Conservation (phyloP, 2,329 filamentous ascomycete genomes). For the Aspergillus bombycis region DNA sequence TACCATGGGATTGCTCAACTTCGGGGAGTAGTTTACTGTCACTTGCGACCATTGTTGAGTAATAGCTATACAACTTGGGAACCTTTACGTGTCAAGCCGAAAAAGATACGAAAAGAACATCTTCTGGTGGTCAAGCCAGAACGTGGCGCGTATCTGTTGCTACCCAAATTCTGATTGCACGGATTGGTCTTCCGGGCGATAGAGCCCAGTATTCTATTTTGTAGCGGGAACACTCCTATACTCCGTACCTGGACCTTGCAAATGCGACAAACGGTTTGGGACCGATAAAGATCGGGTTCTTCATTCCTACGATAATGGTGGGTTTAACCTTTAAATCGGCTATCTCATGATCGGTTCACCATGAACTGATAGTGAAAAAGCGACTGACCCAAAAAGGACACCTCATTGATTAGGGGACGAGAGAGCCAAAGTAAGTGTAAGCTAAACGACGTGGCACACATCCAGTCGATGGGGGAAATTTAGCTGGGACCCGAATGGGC, state of each 20-base stretch:
- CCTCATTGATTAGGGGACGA: constrained; percentile 1
- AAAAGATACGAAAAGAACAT: neutral
- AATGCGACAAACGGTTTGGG: neutral
- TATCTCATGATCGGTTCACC: neutral
- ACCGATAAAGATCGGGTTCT: neutral
- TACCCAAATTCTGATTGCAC: neutral
- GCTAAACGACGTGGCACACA: constrained; percentile 1
- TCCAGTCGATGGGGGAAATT: constrained; percentile 1
- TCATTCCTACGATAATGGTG: neutral
- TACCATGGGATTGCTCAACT: constrained; percentile 1
- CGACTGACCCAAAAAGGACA: neutral
- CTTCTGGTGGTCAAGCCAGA: neutral
- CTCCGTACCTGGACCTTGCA: neutral
- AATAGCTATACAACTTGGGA: neutral
- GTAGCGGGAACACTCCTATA: neutral
- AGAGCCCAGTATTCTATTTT: neutral
- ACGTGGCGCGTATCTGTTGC: neutral
- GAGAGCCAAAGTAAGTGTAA: neutral
- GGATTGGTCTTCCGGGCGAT: neutral
- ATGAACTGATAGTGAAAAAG: neutral
- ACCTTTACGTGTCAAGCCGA: neutral
- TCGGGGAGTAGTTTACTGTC: neutral
- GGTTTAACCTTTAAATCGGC: neutral
- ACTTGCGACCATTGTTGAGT: neutral
- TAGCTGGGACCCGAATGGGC: constrained; percentile 2